phyloP scores from a whole-genome alignment of 352 stramenopile genomes.

The Globisporangium viniferum region DNA sequence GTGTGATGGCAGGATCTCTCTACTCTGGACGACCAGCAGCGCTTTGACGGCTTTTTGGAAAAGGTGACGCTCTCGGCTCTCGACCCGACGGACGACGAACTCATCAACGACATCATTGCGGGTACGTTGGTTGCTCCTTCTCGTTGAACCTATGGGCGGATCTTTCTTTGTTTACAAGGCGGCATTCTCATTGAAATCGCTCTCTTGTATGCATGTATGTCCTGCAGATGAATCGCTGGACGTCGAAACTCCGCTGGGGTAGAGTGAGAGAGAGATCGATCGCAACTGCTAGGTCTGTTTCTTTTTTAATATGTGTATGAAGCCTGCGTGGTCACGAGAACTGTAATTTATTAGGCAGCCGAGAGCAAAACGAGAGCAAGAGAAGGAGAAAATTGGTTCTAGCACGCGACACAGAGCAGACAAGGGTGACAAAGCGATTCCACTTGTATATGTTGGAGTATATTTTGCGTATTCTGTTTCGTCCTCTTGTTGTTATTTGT shows the following conservation, averaged over 20 bases:
- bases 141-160: no score
- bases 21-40: slow-evolving; percentile 52
- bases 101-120: slow-evolving; percentile 26
- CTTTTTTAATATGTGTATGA: background rate
- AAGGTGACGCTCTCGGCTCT: slow-evolving; percentile 60
- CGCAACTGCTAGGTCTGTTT: background rate
- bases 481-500: background rate
- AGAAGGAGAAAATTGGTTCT: slow-evolving; percentile 2
- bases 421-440: background rate
- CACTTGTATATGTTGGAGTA: slow-evolving; percentile 19
- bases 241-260: slow-evolving; percentile 19
- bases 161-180: background rate
- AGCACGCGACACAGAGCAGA: background rate
- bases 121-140: background rate
- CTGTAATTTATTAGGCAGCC: slow-evolving; percentile 19
- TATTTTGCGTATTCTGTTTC: slow-evolving; percentile 17
- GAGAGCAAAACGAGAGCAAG: background rate
- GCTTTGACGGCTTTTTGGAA: slow-evolving; percentile 59
- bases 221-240: slow-evolving; percentile 21
- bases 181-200: background rate
- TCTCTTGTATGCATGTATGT: background rate
- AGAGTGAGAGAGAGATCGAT: background rate
- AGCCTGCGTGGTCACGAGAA: slow-evolving; percentile 1
- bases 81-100: slow-evolving; percentile 58
- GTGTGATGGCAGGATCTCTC: slow-evolving; percentile 34